These are phyloP conservation scores for Acarospora socialis DNA, from an alignment of 2,329 filamentous ascomycete species.

Conservation along the genomic window DNA sequence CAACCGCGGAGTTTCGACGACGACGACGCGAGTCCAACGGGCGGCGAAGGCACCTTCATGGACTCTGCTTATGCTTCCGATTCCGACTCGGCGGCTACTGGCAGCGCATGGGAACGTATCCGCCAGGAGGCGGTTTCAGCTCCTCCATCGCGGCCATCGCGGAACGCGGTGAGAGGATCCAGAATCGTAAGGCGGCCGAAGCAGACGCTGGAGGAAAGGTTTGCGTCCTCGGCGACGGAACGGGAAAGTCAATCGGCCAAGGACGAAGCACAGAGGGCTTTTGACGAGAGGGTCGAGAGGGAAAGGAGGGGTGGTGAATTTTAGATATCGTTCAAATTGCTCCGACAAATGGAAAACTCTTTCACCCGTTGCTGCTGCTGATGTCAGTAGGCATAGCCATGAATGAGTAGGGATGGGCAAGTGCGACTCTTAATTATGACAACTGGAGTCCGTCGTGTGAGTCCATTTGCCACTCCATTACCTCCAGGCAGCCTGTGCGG, in stretches of 20 bases:
- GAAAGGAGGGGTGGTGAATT: conserved; percentile 29
- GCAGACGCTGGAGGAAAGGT: conserved; percentile 25
- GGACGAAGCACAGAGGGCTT: conserved; percentile 34
- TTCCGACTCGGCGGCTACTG: not conserved
- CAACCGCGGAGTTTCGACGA: conserved; percentile 5
- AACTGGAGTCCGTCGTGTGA: no score
- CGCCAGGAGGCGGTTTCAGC: conserved; percentile 5
- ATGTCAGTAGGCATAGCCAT: no score
- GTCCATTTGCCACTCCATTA: no score
- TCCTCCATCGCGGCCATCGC: not conserved
- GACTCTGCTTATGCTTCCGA: no score
- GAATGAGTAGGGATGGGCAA: no score
- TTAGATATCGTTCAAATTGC: no score
- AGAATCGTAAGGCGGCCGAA: not conserved
- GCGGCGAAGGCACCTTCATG: not conserved
- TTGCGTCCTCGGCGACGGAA: conserved; percentile 29
- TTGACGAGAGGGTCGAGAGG: conserved; percentile 34
- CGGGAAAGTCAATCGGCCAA: conserved; percentile 30
- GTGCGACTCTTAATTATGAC: no score
- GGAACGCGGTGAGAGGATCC: not conserved
- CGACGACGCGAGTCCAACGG: conserved; percentile 7
- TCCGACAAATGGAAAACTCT: no score
- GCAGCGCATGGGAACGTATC: conserved; percentile 11
- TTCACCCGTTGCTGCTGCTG: no score
- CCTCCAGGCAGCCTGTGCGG: no score